Percentiles rank a stretch among this genome's conserved stretches.
phyloP scores from a whole-genome alignment of 1,139 yeast genomes.

The Yamadazyma trypodendri region DNA sequence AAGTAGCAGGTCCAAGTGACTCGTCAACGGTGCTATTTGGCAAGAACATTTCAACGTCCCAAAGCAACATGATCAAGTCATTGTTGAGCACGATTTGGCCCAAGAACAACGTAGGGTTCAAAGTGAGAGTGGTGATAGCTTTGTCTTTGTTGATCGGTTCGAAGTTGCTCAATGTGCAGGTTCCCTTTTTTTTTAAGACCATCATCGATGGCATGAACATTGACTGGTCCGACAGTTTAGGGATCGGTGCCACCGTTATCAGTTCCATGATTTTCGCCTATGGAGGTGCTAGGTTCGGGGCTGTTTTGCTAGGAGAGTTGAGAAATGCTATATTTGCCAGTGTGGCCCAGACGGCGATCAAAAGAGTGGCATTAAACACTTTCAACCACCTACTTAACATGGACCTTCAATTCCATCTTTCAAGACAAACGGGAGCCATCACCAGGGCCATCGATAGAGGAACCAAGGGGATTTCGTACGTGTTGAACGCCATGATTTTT shows the following conservation, averaged over 20 bases:
- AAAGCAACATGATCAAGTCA: slow-evolving; percentile 59
- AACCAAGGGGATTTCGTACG: slow-evolving; percentile 94
- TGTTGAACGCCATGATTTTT: slow-evolving; percentile 92
- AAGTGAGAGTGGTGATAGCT: slow-evolving; percentile 74
- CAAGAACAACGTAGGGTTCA: slow-evolving; percentile 64
- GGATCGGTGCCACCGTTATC: slow-evolving; percentile 58
- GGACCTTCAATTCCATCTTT: slow-evolving; percentile 86
- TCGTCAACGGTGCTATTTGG: slow-evolving; percentile 22
- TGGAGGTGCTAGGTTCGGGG: slow-evolving; percentile 93
- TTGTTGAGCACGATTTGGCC: slow-evolving; percentile 90
- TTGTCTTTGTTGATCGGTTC: slow-evolving; percentile 71
- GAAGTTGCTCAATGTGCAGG: slow-evolving; percentile 87
- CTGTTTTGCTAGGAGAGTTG: slow-evolving; percentile 90
- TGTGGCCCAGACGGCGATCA: slow-evolving; percentile 93
- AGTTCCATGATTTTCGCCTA: slow-evolving; percentile 82
- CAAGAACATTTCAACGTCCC: slow-evolving; percentile 41
- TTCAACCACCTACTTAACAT: slow-evolving; percentile 78
- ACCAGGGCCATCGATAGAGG: slow-evolving; percentile 97
- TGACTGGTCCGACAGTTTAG: slow-evolving; percentile 71
- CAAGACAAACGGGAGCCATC: slow-evolving; percentile 93
- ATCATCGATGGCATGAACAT: slow-evolving; percentile 92
- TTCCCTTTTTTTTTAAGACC: slow-evolving; percentile 88
- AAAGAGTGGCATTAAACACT: slow-evolving; percentile 85
- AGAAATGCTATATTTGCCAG: slow-evolving; percentile 94
- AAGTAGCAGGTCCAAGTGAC: slow-evolving; percentile 1